Base-by-base conservation (phyloP, 257 asterid species). In the Solanum lycopersicoides region DNA sequence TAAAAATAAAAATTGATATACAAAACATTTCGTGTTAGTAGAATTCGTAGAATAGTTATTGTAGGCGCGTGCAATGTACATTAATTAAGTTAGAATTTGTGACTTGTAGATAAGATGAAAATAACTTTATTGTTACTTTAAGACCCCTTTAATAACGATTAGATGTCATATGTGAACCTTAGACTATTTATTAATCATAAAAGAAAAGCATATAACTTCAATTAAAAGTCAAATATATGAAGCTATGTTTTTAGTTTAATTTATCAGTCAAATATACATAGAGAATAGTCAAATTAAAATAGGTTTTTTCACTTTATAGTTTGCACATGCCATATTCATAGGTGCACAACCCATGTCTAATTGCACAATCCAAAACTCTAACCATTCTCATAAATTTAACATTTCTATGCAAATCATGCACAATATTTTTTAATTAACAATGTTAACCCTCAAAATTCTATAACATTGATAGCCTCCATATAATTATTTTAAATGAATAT, bases 101-200 rank as follows among this genome's bases (percentile, higher is more conserved):
- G 1, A 65, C 13, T 6, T 60, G 0, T 60, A n/a, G 0, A 25
- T 66, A 1, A 25, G 2, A 66, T 1, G 9, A 12, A 66, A 2
- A 25, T 66, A 65, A n/a, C 12, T 65, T 65, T 65, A 63, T 23
- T 2, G 9, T n/a, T n/a, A 0, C 2, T n/a, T 3, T 0, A 10
- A 4, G 1, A 21, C 2, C 1, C 13, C 0, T 4, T 23, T 23
- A 4, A 60, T 3, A 7, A 7, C 0, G 0, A 2, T 39, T 7
- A 59, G 15, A 83, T 35, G 25, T 13, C 25, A n/a, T 37, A 1
- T n/a, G 16, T 63, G 23, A 83, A 63, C 28, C 1, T 37, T 83
- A 23, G 1, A 5, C 9, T 18, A 77, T 13, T 0, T 0, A 12
- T 0, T 0, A 12, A 42, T 44, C 7, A n/a, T 42, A 7, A 42